Percentiles rank a stretch among this genome's conserved stretches.
Evolutionary conservation across 2,329 filamentous ascomycete genomes (phyloP).

Genomic region (Fusarium newnesense): DNA sequence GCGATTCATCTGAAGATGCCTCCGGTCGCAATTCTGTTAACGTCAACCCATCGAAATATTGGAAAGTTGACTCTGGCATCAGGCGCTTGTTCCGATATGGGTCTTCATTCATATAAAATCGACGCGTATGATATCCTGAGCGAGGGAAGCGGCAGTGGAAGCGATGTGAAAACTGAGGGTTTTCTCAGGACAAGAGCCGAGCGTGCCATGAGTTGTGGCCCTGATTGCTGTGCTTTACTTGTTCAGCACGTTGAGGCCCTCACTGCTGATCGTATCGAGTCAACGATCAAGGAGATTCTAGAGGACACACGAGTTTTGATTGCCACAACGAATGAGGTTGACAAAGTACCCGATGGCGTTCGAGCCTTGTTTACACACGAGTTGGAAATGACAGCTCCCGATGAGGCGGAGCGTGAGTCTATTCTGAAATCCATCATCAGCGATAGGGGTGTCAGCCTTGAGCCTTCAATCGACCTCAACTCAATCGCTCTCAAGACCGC

Average conservation of each 20-base stretch:
- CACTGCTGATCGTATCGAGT: slow-evolving; percentile 89
- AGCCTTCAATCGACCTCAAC: slow-evolving; percentile 83
- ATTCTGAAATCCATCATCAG: slow-evolving; percentile 84
- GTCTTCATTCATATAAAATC: slow-evolving; percentile 87
- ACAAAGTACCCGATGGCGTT: slow-evolving; percentile 91
- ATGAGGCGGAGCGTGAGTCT: slow-evolving; percentile 90
- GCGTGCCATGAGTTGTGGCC: slow-evolving; percentile 86
- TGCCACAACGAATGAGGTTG: slow-evolving; percentile 93
- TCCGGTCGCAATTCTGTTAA: slow-evolving; percentile 86
- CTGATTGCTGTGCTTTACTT: slow-evolving; percentile 84
- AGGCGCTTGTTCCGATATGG: slow-evolving; percentile 86
- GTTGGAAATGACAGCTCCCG: slow-evolving; percentile 90
- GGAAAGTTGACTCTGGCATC: slow-evolving; percentile 86
- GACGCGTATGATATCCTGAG: slow-evolving; percentile 94
- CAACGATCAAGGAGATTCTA: slow-evolving; percentile 85
- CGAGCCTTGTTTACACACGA: slow-evolving; percentile 95
- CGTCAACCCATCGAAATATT: slow-evolving; percentile 92
- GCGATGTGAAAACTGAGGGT: slow-evolving; percentile 93
- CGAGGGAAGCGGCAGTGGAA: slow-evolving; percentile 83
- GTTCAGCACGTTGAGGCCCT: slow-evolving; percentile 91
- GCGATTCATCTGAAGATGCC: slow-evolving; percentile 90
- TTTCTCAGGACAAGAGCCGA: slow-evolving; percentile 89
- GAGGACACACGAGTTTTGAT: slow-evolving; percentile 84
- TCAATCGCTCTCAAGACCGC: slow-evolving; percentile 94
- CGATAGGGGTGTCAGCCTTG: slow-evolving; percentile 79